Percentiles rank a stretch among this genome's conserved stretches.
Evolutionary conservation across 106 monocot species (phyloP).

Genomic region (Iris macrosiphon): DNA sequence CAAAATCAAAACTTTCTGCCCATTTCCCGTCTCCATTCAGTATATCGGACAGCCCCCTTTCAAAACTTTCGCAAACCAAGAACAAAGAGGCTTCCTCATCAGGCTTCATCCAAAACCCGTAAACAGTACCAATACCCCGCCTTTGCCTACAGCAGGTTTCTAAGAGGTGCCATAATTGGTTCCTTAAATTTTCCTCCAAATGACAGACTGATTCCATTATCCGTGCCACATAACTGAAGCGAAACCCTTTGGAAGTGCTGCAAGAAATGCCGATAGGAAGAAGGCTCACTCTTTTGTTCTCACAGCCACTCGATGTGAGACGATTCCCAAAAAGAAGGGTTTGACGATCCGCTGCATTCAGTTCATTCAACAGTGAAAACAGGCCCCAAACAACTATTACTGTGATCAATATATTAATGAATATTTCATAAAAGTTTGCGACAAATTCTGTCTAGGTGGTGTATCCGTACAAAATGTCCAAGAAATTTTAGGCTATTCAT

Average conservation of each 20-base stretch:
- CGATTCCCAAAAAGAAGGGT: constrained; percentile 1
- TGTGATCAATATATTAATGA: too few species aligned
- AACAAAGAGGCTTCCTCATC: constrained; percentile 41
- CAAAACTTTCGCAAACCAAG: constrained; percentile 52
- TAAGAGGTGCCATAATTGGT: constrained; percentile 29
- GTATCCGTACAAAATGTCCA: too few species aligned
- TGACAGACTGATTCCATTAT: constrained; percentile 27
- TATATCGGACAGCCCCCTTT: constrained; percentile 5
- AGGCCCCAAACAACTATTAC: too few species aligned
- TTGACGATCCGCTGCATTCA: not conserved
- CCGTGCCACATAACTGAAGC: constrained; percentile 37
- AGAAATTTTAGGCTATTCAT: too few species aligned
- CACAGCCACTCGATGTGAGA: not conserved
- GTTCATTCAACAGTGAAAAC: too few species aligned
- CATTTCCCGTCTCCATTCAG: constrained; percentile 7
- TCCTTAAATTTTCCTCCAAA: constrained; percentile 28
- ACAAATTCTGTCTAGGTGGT: too few species aligned
- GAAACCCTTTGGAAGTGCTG: constrained; percentile 13
- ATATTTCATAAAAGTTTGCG: too few species aligned
- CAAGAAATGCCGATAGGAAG: constrained; percentile 16
- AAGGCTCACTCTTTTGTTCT: constrained; percentile 33
- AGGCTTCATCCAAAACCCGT: constrained; percentile 67
- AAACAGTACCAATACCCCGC: constrained; percentile 47
- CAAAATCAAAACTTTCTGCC: constrained; percentile 19
- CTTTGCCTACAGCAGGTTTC: constrained; percentile 25